Evolutionary conservation across 306 rosid genomes (phyloP).

Genomic region (Rubus parviflorus): DNA sequence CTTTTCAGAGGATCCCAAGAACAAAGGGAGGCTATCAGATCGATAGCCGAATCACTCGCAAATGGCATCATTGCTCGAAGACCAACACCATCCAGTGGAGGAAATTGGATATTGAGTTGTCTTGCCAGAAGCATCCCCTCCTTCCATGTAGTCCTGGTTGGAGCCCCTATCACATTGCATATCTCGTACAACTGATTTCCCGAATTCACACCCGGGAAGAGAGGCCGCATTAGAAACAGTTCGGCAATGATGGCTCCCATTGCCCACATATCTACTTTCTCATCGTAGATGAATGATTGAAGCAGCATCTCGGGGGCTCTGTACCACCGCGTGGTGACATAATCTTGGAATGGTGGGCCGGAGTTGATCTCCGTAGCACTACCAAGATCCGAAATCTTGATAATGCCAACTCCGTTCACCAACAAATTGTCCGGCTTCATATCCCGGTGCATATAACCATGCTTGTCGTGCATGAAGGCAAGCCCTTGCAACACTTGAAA

Average conservation of each 20-base stretch:
- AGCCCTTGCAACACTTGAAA: neutral
- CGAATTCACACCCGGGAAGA: neutral
- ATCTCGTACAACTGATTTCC: neutral
- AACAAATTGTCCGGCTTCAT: neutral
- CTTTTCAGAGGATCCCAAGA: neutral
- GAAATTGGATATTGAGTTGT: neutral
- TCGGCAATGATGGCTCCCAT: neutral
- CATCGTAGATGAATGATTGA: neutral
- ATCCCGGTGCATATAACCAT: neutral
- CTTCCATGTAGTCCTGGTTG: neutral
- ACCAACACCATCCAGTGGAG: neutral
- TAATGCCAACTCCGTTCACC: neutral
- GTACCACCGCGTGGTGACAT: neutral
- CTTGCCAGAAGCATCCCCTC: neutral
- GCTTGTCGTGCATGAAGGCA: neutral
- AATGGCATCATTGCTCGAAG: neutral
- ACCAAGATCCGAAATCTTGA: slow-evolving; percentile 4
- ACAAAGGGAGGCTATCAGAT: neutral
- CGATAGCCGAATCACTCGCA: neutral
- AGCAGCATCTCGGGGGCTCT: neutral
- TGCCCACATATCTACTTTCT: slow-evolving; percentile 5
- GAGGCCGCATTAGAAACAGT: neutral
- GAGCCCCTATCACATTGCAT: neutral
- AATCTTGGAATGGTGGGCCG: neutral
- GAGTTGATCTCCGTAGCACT: neutral